Percentiles rank a stretch among this genome's conserved stretches.
Evolutionary conservation across 1,284 basidiomycete genomes (phyloP).

Genomic region (Papiliotrema fonsecae): DNA sequence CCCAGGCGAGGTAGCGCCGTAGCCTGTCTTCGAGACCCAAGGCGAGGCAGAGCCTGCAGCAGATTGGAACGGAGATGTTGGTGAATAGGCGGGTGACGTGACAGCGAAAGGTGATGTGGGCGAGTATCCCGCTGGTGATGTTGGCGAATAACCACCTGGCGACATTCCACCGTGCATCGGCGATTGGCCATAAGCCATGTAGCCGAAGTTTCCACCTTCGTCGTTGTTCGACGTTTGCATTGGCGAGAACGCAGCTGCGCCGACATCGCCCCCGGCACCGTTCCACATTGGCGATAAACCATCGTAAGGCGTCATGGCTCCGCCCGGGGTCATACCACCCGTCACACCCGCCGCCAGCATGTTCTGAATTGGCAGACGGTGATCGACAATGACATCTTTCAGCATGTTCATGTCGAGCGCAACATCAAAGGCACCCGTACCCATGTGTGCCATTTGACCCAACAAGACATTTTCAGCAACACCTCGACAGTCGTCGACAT

Average conservation of each 20-base stretch:
- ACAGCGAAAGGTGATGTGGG: constrained; percentile 70
- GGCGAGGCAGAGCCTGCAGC: constrained; percentile 66
- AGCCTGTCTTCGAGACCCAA: constrained; percentile 58
- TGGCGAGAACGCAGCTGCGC: constrained; percentile 88
- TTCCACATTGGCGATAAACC: constrained; percentile 62
- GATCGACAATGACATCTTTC: constrained; percentile 97
- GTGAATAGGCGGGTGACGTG: constrained; percentile 52
- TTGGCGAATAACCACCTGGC: constrained; percentile 58
- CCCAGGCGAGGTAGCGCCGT: constrained; percentile 55
- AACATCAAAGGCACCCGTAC: constrained; percentile 91
- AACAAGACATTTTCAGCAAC: constrained; percentile 98
- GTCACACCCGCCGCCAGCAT: constrained; percentile 74
- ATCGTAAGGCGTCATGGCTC: constrained; percentile 87
- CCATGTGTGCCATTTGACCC: constrained; percentile 98
- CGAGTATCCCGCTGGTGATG: constrained; percentile 55
- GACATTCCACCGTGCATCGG: constrained; percentile 61
- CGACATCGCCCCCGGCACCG: constrained; percentile 64
- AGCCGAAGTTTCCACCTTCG: constrained; percentile 65
- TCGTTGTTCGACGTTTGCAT: constrained; percentile 83
- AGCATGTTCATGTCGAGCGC: constrained; percentile 96
- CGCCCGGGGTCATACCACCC: constrained; percentile 85
- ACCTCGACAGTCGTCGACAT: constrained; percentile 96
- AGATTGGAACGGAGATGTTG: constrained; percentile 70
- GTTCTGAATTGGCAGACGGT: constrained; percentile 78
- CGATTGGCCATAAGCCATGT: constrained; percentile 71